phyloP scores from a whole-genome alignment of 1,284 basidiomycete genomes.

The Cutaneotrichosporon daszewskae region DNA sequence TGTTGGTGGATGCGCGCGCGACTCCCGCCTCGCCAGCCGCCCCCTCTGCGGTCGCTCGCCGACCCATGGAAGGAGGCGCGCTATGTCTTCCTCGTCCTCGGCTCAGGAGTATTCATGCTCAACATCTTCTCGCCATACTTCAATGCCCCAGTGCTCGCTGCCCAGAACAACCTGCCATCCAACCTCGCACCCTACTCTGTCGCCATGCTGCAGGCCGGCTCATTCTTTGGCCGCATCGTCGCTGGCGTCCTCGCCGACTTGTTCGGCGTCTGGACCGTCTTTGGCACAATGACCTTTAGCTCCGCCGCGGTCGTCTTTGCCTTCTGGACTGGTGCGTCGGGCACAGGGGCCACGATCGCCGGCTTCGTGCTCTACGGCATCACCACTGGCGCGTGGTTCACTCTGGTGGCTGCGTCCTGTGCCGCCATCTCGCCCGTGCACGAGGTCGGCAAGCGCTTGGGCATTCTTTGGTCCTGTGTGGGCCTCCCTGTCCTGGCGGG shows the following conservation, averaged over 20 bases:
- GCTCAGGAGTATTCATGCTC: slow-evolving; percentile 20
- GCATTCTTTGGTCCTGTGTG: slow-evolving; percentile 40
- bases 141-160: slow-evolving; percentile 26
- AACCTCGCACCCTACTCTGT: slow-evolving; percentile 19
- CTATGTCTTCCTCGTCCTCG: slow-evolving; percentile 31
- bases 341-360: slow-evolving; percentile 17
- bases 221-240: slow-evolving; percentile 20
- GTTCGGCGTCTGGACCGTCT: slow-evolving; percentile 22
- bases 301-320: slow-evolving; percentile 18
- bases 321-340: slow-evolving; percentile 25
- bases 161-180: slow-evolving; percentile 6
- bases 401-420: slow-evolving; percentile 34
- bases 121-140: slow-evolving; percentile 33
- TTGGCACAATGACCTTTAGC: slow-evolving; percentile 13
- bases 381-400: slow-evolving; percentile 36
- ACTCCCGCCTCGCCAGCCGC: slow-evolving; percentile 17
- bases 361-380: slow-evolving; percentile 37
- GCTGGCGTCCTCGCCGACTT: slow-evolving; percentile 22
- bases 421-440: slow-evolving; percentile 35
- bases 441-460: slow-evolving; percentile 41
- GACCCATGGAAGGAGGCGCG: slow-evolving; percentile 29
- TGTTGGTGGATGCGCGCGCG: slow-evolving; percentile 23
- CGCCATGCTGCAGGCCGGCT: slow-evolving; percentile 25
- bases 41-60: slow-evolving; percentile 11
- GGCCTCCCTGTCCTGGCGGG: slow-evolving; percentile 32